Evolutionary conservation across 345 rosid species (phyloP).

Genomic region (Nephelium lappaceum): DNA sequence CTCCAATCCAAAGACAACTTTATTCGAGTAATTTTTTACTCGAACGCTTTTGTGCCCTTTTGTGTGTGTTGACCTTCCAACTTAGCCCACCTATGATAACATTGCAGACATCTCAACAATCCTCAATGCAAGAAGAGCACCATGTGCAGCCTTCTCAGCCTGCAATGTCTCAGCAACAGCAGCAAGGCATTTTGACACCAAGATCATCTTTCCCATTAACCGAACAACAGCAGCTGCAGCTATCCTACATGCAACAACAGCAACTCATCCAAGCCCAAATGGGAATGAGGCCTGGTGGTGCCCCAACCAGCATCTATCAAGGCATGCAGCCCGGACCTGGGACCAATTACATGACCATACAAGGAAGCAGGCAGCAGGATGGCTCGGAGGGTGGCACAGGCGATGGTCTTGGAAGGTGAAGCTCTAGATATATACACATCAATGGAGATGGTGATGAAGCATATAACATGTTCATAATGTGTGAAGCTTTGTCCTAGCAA

Average conservation of each 20-base stretch:
- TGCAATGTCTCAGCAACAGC: constrained; percentile 34
- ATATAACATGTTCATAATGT: neutral
- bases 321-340: constrained; percentile 21
- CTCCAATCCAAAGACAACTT: neutral
- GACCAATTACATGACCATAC: constrained; percentile 7
- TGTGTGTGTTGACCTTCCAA: neutral
- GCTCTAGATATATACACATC: neutral
- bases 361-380: constrained; percentile 15
- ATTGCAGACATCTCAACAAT: constrained; percentile 22
- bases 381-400: neutral
- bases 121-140: constrained; percentile 31
- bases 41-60: neutral
- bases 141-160: constrained; percentile 29
- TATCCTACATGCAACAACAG: constrained; percentile 24
- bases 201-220: constrained; percentile 24
- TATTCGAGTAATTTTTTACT: neutral
- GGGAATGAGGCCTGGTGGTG: constrained; percentile 21
- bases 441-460: neutral
- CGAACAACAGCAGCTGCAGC: constrained; percentile 31
- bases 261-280: constrained; percentile 28
- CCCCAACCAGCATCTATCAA: constrained; percentile 14
- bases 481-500: neutral
- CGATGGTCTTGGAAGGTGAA: neutral
- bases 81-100: neutral
- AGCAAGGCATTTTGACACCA: constrained; percentile 10